Evolutionary conservation across 2,329 filamentous ascomycete genomes (phyloP).

Genomic region (Trichophyton equinum): DNA sequence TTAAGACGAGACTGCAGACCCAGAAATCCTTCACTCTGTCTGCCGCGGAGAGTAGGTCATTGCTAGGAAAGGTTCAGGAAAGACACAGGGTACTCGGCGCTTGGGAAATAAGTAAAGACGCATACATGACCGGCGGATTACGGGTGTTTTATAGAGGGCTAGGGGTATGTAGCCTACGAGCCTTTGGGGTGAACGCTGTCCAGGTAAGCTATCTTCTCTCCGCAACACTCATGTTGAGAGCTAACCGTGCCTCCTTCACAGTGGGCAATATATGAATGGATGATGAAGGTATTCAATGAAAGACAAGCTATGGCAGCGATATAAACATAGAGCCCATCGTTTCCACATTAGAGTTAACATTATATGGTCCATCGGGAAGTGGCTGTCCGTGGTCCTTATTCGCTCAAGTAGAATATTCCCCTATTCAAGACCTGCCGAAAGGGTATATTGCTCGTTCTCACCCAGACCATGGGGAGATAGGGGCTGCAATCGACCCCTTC

Average conservation of each 20-base stretch:
- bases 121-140: constrained; percentile 52
- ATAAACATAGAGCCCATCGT: neutral
- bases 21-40: constrained; percentile 34
- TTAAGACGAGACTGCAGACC: constrained; percentile 86
- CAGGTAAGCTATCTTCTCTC: constrained; percentile 34
- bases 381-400: neutral
- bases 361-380: neutral
- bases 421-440: no score
- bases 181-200: constrained; percentile 88
- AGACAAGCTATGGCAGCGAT: neutral
- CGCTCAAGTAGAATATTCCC: no score
- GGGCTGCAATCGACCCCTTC: neutral
- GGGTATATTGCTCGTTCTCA: neutral
- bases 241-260: constrained; percentile 27
- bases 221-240: neutral
- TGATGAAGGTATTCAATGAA: constrained; percentile 44
- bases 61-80: constrained; percentile 12
- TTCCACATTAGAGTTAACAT: no score
- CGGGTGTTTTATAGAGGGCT: constrained; percentile 60
- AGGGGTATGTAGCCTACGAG: constrained; percentile 67
- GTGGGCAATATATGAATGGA: constrained; percentile 86
- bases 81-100: constrained; percentile 36
- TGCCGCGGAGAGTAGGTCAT: constrained; percentile 17
- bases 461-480: neutral
- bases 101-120: constrained; percentile 50